These are phyloP conservation scores for Sechiopsis laciniata DNA, from an alignment of 306 rosid genomes.

Conservation along the genomic window DNA sequence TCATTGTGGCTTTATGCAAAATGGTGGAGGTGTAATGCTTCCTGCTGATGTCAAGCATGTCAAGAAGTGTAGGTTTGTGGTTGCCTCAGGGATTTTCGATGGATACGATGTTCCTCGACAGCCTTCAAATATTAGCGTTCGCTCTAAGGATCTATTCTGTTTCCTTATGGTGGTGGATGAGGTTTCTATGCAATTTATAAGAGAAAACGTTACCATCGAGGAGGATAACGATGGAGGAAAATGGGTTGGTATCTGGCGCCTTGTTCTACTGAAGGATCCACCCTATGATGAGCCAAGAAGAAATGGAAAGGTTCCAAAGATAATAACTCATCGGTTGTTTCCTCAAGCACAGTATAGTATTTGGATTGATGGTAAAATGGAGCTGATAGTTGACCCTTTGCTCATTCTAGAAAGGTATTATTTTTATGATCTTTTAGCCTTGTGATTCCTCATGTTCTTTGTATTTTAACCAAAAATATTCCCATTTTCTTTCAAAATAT, in stretches of 20 bases:
- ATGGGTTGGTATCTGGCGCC: conserved; percentile 99
- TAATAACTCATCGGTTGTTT: conserved; percentile 76
- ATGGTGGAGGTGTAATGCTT: conserved; percentile 81
- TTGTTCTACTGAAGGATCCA: conserved; percentile 64
- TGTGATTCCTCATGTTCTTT: not conserved
- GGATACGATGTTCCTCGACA: conserved; percentile 90
- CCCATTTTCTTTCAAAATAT: too few species aligned
- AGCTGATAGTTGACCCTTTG: conserved; percentile 86
- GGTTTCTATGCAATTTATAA: conserved; percentile 61
- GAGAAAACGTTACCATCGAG: conserved; percentile 61
- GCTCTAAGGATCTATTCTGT: conserved; percentile 77
- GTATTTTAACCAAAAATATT: not conserved
- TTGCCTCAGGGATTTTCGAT: conserved; percentile 92
- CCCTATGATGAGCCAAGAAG: conserved; percentile 99
- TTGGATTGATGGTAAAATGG: conserved; percentile 99
- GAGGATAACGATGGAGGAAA: conserved; percentile 61
- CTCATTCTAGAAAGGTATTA: conserved; percentile 54
- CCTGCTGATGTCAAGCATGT: conserved; percentile 56
- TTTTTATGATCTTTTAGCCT: not conserved
- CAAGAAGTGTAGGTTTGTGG: conserved; percentile 82
- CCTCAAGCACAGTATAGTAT: conserved; percentile 91
- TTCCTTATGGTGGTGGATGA: conserved; percentile 96
- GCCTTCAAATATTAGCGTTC: conserved; percentile 71
- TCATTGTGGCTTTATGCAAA: conserved; percentile 83
- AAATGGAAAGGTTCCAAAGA: conserved; percentile 95